A percentile compares a stretch with the other conserved stretches of the same genome.
phyloP scores from a whole-genome alignment of 805 yeast species.

The Blastobotrys attinorum region DNA sequence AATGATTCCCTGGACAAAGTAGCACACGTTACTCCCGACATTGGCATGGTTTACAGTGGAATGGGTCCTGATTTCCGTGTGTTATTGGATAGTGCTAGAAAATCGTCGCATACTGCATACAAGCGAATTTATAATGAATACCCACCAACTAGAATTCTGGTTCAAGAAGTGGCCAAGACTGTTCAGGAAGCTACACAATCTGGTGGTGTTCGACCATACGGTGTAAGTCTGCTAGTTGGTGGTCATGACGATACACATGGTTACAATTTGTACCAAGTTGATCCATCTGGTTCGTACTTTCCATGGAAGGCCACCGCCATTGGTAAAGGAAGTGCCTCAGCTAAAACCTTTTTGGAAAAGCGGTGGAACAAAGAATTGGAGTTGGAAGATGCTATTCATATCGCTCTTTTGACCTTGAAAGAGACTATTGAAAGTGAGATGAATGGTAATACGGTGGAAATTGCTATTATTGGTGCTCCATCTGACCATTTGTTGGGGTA shows the following conservation, averaged over 20 bases:
- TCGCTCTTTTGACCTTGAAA: conserved; percentile 85
- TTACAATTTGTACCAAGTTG: conserved; percentile 88
- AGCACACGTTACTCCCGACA: conserved; percentile 81
- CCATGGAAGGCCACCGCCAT: conserved; percentile 99
- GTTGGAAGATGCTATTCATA: conserved; percentile 96
- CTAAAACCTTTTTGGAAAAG: conserved; percentile 93
- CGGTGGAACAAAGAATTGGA: conserved; percentile 98
- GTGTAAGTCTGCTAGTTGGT: conserved; percentile 89
- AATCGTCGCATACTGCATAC: conserved; percentile 85
- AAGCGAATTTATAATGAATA: conserved; percentile 92
- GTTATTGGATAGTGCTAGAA: conserved; percentile 86
- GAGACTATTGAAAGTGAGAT: conserved; percentile 98
- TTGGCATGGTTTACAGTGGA: conserved; percentile 94
- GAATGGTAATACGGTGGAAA: conserved; percentile 93
- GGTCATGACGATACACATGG: conserved; percentile 78
- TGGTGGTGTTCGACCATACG: conserved; percentile 99
- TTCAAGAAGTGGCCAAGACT: conserved; percentile 87
- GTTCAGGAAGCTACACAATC: conserved; percentile 99
- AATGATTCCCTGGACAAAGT: conserved; percentile 71
- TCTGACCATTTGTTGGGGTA: conserved; percentile 77
- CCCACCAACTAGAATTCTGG: conserved; percentile 92
- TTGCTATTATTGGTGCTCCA: conserved; percentile 77
- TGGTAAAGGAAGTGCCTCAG: conserved; percentile 93
- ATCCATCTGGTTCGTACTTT: conserved; percentile 95
- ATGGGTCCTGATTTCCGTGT: conserved; percentile 99